A percentile compares a stretch with the other conserved stretches of the same genome.
Evolutionary conservation across 164 flowering plant genomes (phyloP).

Genomic region (Macadamia integrifolia): DNA sequence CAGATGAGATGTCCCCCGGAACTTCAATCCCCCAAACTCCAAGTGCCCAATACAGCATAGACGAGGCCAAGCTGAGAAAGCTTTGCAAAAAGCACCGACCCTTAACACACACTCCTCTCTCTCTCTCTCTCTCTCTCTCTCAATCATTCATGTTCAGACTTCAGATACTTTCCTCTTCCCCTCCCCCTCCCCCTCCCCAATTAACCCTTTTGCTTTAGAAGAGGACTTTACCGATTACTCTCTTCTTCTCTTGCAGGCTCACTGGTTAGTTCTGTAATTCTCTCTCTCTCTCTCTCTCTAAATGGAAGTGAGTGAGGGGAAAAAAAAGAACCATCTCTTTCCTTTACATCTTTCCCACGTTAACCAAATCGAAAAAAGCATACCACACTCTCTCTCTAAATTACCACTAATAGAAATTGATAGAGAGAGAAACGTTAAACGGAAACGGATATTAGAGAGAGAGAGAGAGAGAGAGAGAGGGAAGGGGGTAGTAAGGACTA

Average conservation of each 20-base stretch:
- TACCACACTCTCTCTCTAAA: neutral
- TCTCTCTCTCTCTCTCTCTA: neutral
- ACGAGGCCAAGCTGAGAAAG: conserved; percentile 28
- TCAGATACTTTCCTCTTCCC: too few species aligned
- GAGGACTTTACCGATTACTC: neutral
- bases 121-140: conserved; percentile 14
- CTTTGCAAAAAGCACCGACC: conserved; percentile 22
- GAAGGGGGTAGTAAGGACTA: neutral
- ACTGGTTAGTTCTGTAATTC: neutral
- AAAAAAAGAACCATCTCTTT: conserved; percentile 46
- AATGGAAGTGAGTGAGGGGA: neutral
- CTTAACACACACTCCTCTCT: conserved; percentile 8
- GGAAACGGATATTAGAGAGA: too few species aligned
- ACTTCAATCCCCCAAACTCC: conserved; percentile 5
- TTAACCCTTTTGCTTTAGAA: too few species aligned
- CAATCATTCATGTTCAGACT: neutral
- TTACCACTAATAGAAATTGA: too few species aligned
- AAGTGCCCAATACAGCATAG: conserved; percentile 39
- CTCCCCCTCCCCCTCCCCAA: neutral
- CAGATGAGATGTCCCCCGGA: neutral
- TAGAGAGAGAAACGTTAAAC: too few species aligned
- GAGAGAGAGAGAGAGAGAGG: too few species aligned
- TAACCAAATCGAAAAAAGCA: conserved; percentile 54
- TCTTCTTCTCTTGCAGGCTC: neutral
- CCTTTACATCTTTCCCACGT: conserved; percentile 49